Evolutionary conservation across 2,329 filamentous ascomycete species (phyloP).

Genomic region (Alternaria gansuensis): DNA sequence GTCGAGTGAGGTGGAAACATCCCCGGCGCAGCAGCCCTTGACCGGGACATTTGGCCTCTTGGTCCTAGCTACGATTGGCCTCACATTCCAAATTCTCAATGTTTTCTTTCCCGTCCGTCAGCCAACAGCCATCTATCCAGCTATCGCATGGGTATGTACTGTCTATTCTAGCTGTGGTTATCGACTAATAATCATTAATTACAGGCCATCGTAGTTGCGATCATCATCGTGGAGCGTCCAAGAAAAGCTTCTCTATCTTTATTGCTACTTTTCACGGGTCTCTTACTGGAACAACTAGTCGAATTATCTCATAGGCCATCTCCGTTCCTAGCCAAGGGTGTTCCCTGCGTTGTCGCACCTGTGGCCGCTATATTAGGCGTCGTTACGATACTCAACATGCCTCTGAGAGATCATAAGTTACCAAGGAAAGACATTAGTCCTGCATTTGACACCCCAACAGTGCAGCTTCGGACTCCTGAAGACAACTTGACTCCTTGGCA

Average conservation of each 20-base stretch:
- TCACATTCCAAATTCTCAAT: constrained; percentile 39
- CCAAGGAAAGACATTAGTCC: constrained; percentile 66
- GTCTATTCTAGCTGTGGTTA: not conserved
- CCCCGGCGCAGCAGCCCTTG: constrained; percentile 41
- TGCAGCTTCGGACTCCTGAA: constrained; percentile 74
- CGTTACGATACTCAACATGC: constrained; percentile 70
- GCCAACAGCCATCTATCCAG: constrained; percentile 36
- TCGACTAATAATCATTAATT: constrained; percentile 25
- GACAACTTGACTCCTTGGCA: constrained; percentile 82
- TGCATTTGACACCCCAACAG: constrained; percentile 65
- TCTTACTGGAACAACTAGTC: constrained; percentile 51
- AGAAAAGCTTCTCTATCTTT: constrained; percentile 54
- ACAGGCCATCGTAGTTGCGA: constrained; percentile 48
- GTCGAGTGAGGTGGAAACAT: constrained; percentile 44
- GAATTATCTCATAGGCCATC: constrained; percentile 37
- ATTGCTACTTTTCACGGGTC: constrained; percentile 48
- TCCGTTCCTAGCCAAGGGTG: constrained; percentile 44
- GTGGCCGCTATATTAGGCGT: constrained; percentile 59
- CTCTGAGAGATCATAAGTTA: constrained; percentile 69
- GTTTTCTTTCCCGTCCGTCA: constrained; percentile 34
- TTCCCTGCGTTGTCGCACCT: constrained; percentile 47
- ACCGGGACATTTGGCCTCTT: constrained; percentile 40
- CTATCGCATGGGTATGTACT: constrained; percentile 47
- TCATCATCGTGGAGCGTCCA: constrained; percentile 54
- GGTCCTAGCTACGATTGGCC: constrained; percentile 36